Evolutionary conservation across 768 basidiomycete genomes (phyloP).

Genomic region (Artomyces pyxidatus): DNA sequence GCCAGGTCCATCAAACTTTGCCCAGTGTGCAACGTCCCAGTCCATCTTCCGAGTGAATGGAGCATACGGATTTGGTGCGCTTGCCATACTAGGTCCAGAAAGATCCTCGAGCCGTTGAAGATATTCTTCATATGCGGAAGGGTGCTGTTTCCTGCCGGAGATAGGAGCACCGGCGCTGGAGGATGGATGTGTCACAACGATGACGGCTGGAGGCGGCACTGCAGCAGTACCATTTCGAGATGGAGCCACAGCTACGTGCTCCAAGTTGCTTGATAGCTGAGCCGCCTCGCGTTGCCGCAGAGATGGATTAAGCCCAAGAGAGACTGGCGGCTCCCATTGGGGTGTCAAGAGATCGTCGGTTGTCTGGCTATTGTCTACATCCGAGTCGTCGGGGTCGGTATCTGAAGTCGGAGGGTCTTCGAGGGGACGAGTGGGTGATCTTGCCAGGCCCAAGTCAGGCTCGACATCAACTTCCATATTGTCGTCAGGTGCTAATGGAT

Average conservation of each 20-base stretch:
- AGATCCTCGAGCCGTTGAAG: background rate
- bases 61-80: background rate
- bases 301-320: too few species aligned
- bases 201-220: background rate
- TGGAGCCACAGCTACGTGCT: too few species aligned
- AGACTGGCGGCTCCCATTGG: background rate
- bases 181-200: background rate
- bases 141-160: background rate
- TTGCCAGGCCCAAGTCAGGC: too few species aligned
- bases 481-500: background rate
- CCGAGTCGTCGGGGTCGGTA: background rate
- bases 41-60: conserved; percentile 4
- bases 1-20: conserved; percentile 2
- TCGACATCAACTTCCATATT: background rate
- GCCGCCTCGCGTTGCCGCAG: too few species aligned
- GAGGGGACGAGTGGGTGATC: too few species aligned
- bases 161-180: background rate
- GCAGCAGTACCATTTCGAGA: too few species aligned
- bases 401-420: background rate
- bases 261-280: too few species aligned
- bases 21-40: conserved; percentile 10
- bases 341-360: background rate
- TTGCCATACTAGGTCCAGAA: background rate
- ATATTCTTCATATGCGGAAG: background rate
- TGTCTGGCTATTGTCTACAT: background rate